Evolutionary conservation across 1,284 basidiomycete genomes (phyloP), one percentile per base, ranked within the genome.

Genomic region (Fomitopsis schrenkii): DNA sequence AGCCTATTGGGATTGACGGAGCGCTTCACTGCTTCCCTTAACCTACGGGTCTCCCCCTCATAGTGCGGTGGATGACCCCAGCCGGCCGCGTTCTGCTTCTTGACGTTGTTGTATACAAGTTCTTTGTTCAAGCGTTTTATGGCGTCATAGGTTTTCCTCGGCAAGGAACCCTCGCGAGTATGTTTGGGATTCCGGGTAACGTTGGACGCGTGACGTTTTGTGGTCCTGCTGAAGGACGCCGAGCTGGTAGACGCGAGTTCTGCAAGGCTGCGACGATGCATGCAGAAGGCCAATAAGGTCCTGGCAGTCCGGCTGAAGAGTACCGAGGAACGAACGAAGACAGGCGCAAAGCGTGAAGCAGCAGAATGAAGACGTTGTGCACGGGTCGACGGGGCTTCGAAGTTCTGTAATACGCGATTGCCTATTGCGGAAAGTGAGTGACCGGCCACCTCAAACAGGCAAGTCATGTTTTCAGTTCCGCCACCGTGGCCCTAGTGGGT

Each of bases 181-280:
- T 45, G 38, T 6, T n/a, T 53, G 60, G 38, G 60, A n/a, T 53
- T 54, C 19, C 52, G 33, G 10, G 44, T 15, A 17, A 53, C 44
- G 26, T n/a, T 56, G 33, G 60, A 62, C 22, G 58, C 61, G 57
- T 58, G 52, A 5, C 57, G 61, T 19, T 57, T 53, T 28, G 56
- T 50, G 35, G 38, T 40, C 28, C 42, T 10, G 17, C 38, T 19
- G 6, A 52, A n/a, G 17, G 46, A 28, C 6, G 54, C 46, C 38
- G 59, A 52, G 28, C 59, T 61, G 35, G 59, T 61, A n/a, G 46
- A 57, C 19, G 56, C 46, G 42, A 58, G 45, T 4, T 55, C 60
- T 28, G 42, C 60, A 15, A 61, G 38, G 52, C 60, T 35, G 19
- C 44, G 60, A 4, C 60, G 63, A 57, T 64, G 63, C 63, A 64